Conservation (phyloP, 208 protist species). For the Leishmania martiniquensis region DNA sequence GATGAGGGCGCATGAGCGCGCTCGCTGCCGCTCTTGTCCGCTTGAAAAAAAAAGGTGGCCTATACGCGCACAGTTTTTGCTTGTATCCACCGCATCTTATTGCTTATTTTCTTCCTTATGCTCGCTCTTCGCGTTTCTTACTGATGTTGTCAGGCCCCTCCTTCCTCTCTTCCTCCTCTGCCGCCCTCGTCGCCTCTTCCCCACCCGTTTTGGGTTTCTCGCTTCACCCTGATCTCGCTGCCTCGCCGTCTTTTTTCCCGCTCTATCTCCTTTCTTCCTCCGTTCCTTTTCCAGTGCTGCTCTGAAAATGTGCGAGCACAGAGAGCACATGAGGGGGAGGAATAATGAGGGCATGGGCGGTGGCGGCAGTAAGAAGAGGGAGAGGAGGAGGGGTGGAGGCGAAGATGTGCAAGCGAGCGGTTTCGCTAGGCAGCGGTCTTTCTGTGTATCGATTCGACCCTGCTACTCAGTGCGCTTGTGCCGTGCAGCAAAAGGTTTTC, state of each 20-base stretch:
- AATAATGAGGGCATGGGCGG: background rate
- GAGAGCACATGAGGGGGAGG: background rate
- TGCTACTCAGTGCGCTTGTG: background rate
- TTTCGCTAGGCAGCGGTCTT: background rate
- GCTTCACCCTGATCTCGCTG: background rate
- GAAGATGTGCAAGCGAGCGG: background rate
- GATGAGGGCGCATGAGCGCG: background rate
- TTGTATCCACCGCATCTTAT: background rate
- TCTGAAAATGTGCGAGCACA: background rate
- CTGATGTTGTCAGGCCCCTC: background rate
- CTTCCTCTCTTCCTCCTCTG: background rate
- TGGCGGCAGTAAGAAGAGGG: background rate
- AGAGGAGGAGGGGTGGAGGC: too few relatives aligned
- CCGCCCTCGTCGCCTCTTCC: too few relatives aligned
- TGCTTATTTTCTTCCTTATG: background rate
- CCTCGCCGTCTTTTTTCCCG: background rate
- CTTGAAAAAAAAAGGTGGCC: background rate
- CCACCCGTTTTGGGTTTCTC: background rate
- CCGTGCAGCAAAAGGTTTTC: background rate
- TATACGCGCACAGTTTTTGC: background rate
- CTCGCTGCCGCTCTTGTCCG: background rate
- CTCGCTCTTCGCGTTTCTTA: background rate
- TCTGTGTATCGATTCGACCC: background rate
- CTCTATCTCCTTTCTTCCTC: background rate
- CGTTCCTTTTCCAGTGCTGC: background rate